These are phyloP conservation scores for Leucosporidium scottii DNA, from an alignment of 768 basidiomycete genomes.

Conservation along the genomic window DNA sequence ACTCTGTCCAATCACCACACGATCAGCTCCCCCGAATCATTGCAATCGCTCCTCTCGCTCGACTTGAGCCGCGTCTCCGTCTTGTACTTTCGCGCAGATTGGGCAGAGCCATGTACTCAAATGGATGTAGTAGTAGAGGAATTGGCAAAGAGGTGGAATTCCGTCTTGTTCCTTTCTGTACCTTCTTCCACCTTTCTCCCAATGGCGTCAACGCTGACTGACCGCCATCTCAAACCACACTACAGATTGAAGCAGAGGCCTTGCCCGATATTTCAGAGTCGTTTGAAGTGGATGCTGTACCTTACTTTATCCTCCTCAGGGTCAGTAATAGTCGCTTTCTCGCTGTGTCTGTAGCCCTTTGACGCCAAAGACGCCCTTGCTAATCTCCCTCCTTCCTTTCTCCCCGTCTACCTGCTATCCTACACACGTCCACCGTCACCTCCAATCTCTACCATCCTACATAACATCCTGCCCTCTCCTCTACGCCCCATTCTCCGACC, in stretches of 20 bases:
- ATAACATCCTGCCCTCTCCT: neutral
- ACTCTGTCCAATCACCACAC: constrained; percentile 16
- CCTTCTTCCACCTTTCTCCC: constrained; percentile 10
- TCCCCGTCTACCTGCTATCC: neutral
- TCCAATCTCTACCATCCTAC: neutral
- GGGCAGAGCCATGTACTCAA: constrained; percentile 83
- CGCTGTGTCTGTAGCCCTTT: neutral
- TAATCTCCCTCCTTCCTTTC: constrained; percentile 1
- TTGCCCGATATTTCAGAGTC: constrained; percentile 80
- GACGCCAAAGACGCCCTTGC: neutral
- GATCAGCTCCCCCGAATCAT: constrained; percentile 61
- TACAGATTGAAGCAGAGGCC: constrained; percentile 72
- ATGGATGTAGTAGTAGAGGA: constrained; percentile 76
- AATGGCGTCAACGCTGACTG: no score
- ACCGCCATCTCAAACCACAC: no score
- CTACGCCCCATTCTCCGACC: no score
- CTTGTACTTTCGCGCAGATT: constrained; percentile 88
- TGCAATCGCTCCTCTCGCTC: constrained; percentile 62
- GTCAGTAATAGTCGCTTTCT: constrained; percentile 47
- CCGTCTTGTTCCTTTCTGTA: constrained; percentile 68
- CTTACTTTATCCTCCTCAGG: constrained; percentile 69
- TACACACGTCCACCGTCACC: neutral
- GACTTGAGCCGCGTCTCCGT: constrained; percentile 78
- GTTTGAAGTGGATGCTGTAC: constrained; percentile 85
- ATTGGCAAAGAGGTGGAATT: constrained; percentile 63